Conservation (phyloP, 2,329 filamentous ascomycete species). For the Chaetomiaceae sp. region DNA sequence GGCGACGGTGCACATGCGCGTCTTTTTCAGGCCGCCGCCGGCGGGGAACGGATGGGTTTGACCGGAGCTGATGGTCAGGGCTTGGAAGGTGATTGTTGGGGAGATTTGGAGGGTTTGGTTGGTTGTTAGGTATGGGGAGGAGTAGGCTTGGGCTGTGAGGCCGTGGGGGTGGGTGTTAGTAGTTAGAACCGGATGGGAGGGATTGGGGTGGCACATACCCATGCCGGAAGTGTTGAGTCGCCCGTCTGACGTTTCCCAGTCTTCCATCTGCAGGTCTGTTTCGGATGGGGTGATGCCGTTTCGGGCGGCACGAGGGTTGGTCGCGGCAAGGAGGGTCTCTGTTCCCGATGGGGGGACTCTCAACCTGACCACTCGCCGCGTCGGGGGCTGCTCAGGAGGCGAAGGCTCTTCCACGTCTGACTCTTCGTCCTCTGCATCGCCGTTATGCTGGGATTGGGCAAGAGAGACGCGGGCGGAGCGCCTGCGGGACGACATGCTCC, state of each 20-base stretch:
- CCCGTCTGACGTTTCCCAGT: conserved; percentile 18
- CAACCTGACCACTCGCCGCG: not conserved
- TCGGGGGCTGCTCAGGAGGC: too few species aligned
- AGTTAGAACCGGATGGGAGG: not conserved
- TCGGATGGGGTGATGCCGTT: not conserved
- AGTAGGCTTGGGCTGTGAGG: conserved; percentile 15
- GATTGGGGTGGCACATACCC: not conserved
- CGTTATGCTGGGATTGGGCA: not conserved
- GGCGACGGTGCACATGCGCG: conserved; percentile 16
- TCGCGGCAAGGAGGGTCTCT: too few species aligned
- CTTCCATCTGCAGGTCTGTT: conserved; percentile 14
- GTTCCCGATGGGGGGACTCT: not conserved
- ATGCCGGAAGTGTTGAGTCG: not conserved
- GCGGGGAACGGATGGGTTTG: conserved; percentile 9
- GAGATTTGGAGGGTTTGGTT: conserved; percentile 12
- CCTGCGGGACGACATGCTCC: not conserved
- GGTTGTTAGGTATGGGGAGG: conserved; percentile 12
- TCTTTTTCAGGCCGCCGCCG: conserved; percentile 6
- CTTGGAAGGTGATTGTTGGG: conserved; percentile 2
- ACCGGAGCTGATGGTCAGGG: conserved; percentile 13
- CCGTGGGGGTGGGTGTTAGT: too few species aligned
- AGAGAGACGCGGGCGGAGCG: not conserved
- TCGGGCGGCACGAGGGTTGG: too few species aligned
- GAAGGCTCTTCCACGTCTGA: not conserved
- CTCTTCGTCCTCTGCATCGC: not conserved